phyloP scores from a whole-genome alignment of 2,329 filamentous ascomycete genomes.

The Calonectria pseudoreteaudii region DNA sequence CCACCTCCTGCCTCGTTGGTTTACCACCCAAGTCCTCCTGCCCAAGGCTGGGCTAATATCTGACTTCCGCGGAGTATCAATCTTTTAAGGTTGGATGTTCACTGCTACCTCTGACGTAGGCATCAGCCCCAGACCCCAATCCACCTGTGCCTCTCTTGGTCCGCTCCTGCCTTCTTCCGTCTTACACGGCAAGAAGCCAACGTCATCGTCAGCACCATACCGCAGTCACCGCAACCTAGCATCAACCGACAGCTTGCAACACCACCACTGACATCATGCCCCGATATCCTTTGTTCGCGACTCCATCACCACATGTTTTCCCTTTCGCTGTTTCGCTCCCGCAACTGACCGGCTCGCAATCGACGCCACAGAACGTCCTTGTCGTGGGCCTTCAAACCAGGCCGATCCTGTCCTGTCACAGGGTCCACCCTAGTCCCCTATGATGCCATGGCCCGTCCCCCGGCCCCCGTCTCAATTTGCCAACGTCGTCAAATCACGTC shows the following conservation, averaged over 20 bases:
- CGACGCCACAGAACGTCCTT: not conserved
- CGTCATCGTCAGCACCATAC: conserved; percentile 2
- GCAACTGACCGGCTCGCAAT: not conserved
- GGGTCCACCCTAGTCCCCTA: conserved; percentile 1
- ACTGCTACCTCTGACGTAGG: not conserved
- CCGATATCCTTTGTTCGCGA: not conserved
- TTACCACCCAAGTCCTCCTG: not conserved
- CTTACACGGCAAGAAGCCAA: not conserved
- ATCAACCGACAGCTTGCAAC: not conserved
- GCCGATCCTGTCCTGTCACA: not conserved
- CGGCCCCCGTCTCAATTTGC: conserved; percentile 12
- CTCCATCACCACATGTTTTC: not conserved
- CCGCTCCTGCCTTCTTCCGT: not conserved
- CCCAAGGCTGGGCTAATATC: not conserved
- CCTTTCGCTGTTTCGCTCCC: not conserved
- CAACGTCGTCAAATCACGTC: conserved; percentile 10
- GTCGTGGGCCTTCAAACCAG: not conserved
- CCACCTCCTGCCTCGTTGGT: not conserved
- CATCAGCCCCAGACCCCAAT: not conserved
- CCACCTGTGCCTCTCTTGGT: not conserved
- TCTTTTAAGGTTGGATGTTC: not conserved
- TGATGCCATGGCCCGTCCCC: conserved; percentile 7
- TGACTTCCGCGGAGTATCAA: not conserved
- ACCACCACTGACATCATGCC: not conserved
- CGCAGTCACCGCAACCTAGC: not conserved